Evolutionary conservation across 192 early-diverging fungal genomes (phyloP).

Genomic region (Umbelopsis isabellina): DNA sequence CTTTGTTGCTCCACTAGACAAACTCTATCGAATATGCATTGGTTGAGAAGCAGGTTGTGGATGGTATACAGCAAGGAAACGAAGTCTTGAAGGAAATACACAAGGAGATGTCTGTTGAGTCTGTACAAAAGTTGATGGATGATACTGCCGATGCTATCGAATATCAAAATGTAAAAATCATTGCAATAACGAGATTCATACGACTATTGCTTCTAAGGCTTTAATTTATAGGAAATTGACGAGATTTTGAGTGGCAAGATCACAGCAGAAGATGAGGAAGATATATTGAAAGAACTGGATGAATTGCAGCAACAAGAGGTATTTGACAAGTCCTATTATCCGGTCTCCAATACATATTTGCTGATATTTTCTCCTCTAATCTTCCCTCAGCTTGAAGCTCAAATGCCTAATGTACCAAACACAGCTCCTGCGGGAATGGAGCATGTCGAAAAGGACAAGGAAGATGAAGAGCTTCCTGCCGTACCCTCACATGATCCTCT

Average conservation of each 20-base stretch:
- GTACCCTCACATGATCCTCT: constrained; percentile 4
- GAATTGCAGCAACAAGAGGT: constrained; percentile 54
- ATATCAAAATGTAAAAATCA: constrained; percentile 81
- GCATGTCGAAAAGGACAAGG: not conserved
- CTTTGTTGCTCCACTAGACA: constrained; percentile 44
- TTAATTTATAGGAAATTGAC: constrained; percentile 69
- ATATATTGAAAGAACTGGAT: constrained; percentile 81
- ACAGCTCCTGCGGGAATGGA: constrained; percentile 9
- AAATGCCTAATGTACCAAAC: constrained; percentile 27
- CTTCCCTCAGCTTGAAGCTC: constrained; percentile 23
- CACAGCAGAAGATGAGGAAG: constrained; percentile 84
- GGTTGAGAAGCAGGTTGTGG: constrained; percentile 89
- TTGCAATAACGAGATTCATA: not conserved
- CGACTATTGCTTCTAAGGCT: not conserved
- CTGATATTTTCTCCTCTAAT: too few species aligned
- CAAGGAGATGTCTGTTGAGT: constrained; percentile 86
- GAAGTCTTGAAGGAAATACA: constrained; percentile 83
- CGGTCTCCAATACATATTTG: too few species aligned
- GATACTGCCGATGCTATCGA: constrained; percentile 96
- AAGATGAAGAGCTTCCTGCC: not conserved
- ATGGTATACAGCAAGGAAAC: constrained; percentile 84
- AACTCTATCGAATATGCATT: constrained; percentile 89
- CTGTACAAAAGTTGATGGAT: constrained; percentile 92
- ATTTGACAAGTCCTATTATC: not conserved
- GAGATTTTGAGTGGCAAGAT: constrained; percentile 77